Evolutionary conservation across 2,329 filamentous ascomycete genomes (phyloP).

Genomic region (Monosporascus ibericus): DNA sequence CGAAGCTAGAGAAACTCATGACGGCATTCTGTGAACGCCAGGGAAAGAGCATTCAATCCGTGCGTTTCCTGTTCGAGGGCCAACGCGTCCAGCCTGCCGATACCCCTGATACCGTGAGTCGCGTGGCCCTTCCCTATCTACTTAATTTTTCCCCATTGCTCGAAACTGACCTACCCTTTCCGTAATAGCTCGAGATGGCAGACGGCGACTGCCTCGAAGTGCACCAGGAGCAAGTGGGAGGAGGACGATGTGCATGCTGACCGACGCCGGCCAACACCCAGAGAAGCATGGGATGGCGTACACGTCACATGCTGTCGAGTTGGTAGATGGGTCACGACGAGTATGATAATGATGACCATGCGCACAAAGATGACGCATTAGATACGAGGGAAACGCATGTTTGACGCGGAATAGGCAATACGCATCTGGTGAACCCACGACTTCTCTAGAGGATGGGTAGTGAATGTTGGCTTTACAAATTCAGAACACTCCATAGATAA

Average conservation of each 20-base stretch:
- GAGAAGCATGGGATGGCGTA: neutral
- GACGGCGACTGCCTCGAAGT: slow-evolving; percentile 96
- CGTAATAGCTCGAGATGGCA: slow-evolving; percentile 79
- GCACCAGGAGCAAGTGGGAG: slow-evolving; percentile 96
- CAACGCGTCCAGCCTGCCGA: slow-evolving; percentile 83
- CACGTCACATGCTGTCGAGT: neutral
- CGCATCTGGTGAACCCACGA: neutral
- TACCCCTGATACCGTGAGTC: slow-evolving; percentile 82
- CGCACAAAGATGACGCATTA: neutral
- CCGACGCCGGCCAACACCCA: neutral
- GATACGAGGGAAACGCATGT: neutral
- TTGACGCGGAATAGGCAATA: neutral
- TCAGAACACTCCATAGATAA: neutral
- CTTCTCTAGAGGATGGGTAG: neutral
- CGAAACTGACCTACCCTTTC: slow-evolving; percentile 3
- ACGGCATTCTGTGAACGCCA: slow-evolving; percentile 95
- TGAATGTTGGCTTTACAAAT: neutral
- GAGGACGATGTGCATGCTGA: slow-evolving; percentile 34
- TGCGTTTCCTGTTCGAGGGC: slow-evolving; percentile 96
- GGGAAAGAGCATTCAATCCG: slow-evolving; percentile 76
- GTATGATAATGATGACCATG: neutral
- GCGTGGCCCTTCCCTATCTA: neutral
- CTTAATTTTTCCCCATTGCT: neutral
- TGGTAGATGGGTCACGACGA: neutral
- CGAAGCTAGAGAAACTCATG: slow-evolving; percentile 96